Evolutionary conservation across 2,329 filamentous ascomycete genomes (phyloP).

Genomic region (Stachybotrys elegans): DNA sequence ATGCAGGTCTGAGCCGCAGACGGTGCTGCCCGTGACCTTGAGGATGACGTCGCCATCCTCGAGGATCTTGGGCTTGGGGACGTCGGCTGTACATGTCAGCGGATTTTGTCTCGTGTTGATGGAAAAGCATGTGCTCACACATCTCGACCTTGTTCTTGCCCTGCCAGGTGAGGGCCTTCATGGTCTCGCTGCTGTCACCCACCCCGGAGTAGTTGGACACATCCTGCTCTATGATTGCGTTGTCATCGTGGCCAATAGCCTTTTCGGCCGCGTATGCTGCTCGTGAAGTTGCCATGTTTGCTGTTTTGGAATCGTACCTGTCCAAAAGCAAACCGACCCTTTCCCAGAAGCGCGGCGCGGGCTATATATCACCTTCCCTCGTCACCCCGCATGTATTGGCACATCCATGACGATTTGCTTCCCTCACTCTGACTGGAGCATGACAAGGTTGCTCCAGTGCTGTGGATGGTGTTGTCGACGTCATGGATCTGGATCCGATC

Average conservation of each 20-base stretch:
- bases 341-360: no score
- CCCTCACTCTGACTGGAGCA: no score
- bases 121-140: constrained; percentile 28
- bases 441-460: no score
- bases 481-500: no score
- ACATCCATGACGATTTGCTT: no score
- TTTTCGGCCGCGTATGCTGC: constrained; percentile 65
- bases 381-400: no score
- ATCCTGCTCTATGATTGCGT: constrained; percentile 63
- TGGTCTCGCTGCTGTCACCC: constrained; percentile 52
- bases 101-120: not conserved
- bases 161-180: constrained; percentile 80
- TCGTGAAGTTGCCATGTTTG: constrained; percentile 37
- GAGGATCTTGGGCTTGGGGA: constrained; percentile 65
- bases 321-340: no score
- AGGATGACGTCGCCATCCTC: constrained; percentile 75
- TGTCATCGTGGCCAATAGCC: constrained; percentile 61
- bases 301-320: no score
- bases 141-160: constrained; percentile 75
- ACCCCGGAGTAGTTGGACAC: constrained; percentile 52
- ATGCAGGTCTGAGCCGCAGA: constrained; percentile 56
- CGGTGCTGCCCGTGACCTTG: constrained; percentile 62
- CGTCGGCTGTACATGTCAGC: constrained; percentile 41
- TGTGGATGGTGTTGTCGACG: no score
- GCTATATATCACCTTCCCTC: no score